A percentile compares a stretch with the other conserved stretches of the same genome.
phyloP scores from a whole-genome alignment of 352 stramenopile genomes.

The Phytophthora crassamura region DNA sequence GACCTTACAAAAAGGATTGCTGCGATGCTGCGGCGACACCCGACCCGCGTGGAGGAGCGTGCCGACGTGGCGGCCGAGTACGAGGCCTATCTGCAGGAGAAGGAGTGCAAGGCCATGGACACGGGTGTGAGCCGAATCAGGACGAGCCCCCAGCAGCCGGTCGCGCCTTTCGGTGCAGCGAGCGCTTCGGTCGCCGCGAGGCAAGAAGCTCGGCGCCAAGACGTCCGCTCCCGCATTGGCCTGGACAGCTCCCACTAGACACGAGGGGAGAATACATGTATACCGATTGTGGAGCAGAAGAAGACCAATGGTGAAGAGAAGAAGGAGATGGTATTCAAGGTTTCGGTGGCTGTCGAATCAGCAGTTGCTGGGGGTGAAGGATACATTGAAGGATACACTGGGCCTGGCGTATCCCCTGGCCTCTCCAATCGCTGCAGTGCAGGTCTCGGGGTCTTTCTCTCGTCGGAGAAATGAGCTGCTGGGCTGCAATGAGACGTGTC shows the following conservation, averaged over 20 bases:
- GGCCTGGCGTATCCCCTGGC: neutral
- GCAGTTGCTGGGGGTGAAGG: too few relatives aligned
- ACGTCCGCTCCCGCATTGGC: conserved; percentile 44
- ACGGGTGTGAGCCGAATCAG: neutral
- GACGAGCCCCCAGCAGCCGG: neutral
- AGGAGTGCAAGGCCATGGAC: conserved; percentile 38
- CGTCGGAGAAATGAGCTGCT: neutral
- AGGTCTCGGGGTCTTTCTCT: neutral
- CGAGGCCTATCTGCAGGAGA: conserved; percentile 66
- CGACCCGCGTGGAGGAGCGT: conserved; percentile 71
- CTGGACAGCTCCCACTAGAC: conserved; percentile 27
- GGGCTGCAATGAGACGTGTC: neutral
- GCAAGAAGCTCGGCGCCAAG: conserved; percentile 34
- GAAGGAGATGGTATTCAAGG: too few relatives aligned
- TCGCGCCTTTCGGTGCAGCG: neutral
- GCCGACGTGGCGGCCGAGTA: conserved; percentile 79
- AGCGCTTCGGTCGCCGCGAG: conserved; percentile 18
- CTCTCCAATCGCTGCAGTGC: neutral
- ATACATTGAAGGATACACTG: too few relatives aligned
- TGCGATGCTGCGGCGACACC: conserved; percentile 37
- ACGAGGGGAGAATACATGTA: neutral
- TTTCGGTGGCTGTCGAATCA: conserved; percentile 3
- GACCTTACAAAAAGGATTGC: too few relatives aligned
- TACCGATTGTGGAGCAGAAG: neutral
- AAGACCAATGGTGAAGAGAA: neutral